Evolutionary conservation across 305 asterid genomes (phyloP), one percentile per base, ranked within the genome.

Genomic region (Withania somnifera): DNA sequence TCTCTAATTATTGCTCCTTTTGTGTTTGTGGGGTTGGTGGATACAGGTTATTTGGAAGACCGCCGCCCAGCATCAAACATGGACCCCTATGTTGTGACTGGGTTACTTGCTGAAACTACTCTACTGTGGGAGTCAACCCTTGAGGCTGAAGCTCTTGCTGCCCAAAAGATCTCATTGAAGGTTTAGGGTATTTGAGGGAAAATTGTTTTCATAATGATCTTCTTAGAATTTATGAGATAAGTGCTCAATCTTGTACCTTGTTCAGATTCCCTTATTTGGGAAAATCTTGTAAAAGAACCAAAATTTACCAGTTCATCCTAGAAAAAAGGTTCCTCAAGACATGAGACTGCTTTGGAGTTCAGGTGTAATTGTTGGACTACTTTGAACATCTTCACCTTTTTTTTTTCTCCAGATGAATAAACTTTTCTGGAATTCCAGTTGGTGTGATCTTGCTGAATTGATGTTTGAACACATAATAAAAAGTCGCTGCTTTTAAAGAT

Each of bases 41-140:
- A 24, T 26, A 32, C 86, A 95, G 99, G 99, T 85, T 95, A 94
- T 85, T 86, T 95, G 97, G 98, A 95, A 87, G 99, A 95, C 51
- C 90, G 99, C 79, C 98, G 99, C 36, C 99, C 98, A 17, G 99
- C 99, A 63, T 95, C 99, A 60, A 95, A 95, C 97, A 95, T 95
- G 99, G 99, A 95, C 76, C 99, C 99, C n/a, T 95, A 94, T 17
- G 83, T 94, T 0, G 99, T 95, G 88, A 95, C 97, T 1, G 82
- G 92, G 61, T 85, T 95, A 83, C 98, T 94, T 61, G 97, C 99
- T 67, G 99, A 94, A 85, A 88, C 93, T 83, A 94, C 99, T 34
- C n/a, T 95, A 56, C 87, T 95, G 82, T 95, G 99, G 99, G 91
- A 92, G 88, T 97, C 99, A 17, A 92, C 94, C 7, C 95, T 93